These are phyloP conservation scores for Aspergillus heteromorphus DNA, from an alignment of 495 filamentous ascomycete species.

Conservation along the genomic window DNA sequence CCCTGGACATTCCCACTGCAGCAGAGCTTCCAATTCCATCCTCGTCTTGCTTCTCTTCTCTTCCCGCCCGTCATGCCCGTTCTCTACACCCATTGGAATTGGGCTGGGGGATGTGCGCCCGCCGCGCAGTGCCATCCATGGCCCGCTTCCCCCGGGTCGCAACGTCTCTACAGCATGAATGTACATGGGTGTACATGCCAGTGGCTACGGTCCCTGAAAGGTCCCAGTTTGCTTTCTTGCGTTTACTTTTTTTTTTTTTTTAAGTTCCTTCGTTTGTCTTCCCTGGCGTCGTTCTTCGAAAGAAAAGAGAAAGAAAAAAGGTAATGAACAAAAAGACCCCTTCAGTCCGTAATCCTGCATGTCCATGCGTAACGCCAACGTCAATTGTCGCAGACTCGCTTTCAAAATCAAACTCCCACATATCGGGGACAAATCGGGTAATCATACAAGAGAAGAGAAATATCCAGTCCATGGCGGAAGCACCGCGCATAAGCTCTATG, in stretches of 20 bases:
- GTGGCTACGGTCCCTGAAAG: background rate
- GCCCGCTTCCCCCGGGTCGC: background rate
- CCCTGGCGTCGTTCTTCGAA: background rate
- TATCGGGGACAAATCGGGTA: background rate
- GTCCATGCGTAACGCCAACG: background rate
- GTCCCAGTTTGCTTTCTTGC: background rate
- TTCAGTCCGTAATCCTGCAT: background rate
- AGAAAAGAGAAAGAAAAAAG: too few relatives aligned
- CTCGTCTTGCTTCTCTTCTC: background rate
- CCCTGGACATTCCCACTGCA: background rate
- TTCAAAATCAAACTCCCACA: background rate
- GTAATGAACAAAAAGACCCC: too few relatives aligned
- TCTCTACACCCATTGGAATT: too few relatives aligned
- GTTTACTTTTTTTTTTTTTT: too few relatives aligned
- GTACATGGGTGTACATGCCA: too few relatives aligned
- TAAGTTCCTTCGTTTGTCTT: background rate
- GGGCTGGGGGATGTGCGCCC: too few relatives aligned
- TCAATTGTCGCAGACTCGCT: background rate
- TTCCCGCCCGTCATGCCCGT: background rate
- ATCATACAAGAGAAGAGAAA: slow-evolving; percentile 4
- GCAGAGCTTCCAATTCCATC: background rate
- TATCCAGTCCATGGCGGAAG: slow-evolving; percentile 1
- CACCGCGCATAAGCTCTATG: slow-evolving; percentile 15
- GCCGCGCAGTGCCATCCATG: too few relatives aligned
- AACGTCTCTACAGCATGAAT: too few relatives aligned